Percentiles rank a stretch among this genome's conserved stretches.
Evolutionary conservation across 139 green algal genomes (phyloP).

Genomic region (Coccomyxa sp.): DNA sequence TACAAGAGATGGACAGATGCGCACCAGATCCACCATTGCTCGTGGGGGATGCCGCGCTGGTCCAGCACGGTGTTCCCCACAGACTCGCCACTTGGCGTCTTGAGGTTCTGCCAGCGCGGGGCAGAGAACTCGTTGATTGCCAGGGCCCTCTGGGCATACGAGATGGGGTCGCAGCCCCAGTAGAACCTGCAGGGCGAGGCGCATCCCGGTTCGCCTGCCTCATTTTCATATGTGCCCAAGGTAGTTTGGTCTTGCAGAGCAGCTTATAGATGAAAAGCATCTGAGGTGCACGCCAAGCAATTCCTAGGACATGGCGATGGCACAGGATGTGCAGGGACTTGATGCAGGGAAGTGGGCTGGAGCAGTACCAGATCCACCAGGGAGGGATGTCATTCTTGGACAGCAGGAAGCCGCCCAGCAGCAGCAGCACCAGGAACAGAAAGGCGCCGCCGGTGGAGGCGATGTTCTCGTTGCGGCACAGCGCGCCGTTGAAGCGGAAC

Average conservation of each 20-base stretch:
- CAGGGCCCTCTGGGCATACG: conserved; percentile 19
- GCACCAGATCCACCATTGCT: conserved; percentile 14
- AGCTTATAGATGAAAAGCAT: too few relatives aligned
- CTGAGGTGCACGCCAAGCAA: too few relatives aligned
- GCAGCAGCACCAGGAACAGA: conserved; percentile 29
- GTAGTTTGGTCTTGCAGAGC: too few relatives aligned
- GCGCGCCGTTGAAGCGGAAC: conserved; percentile 15
- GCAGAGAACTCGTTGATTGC: conserved; percentile 30
- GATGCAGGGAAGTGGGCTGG: too few relatives aligned
- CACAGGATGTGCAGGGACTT: too few relatives aligned
- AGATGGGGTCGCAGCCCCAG: conserved; percentile 19
- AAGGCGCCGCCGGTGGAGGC: conserved; percentile 20
- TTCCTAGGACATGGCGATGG: too few relatives aligned
- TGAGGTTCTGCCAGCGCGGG: conserved; percentile 14
- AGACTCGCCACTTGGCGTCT: not conserved
- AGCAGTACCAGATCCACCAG: conserved; percentile 12
- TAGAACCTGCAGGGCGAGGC: conserved; percentile 3
- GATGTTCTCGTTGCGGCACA: conserved; percentile 18
- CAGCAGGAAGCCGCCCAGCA: conserved; percentile 30
- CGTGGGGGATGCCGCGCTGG: conserved; percentile 1
- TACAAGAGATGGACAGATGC: not conserved
- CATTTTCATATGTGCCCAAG: too few relatives aligned
- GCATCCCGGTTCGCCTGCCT: too few relatives aligned
- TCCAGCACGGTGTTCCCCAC: conserved; percentile 4
- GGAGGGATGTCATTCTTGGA: conserved; percentile 1